Evolutionary conservation across 2,329 filamentous ascomycete genomes (phyloP).

Genomic region (Penicillium sp.): DNA sequence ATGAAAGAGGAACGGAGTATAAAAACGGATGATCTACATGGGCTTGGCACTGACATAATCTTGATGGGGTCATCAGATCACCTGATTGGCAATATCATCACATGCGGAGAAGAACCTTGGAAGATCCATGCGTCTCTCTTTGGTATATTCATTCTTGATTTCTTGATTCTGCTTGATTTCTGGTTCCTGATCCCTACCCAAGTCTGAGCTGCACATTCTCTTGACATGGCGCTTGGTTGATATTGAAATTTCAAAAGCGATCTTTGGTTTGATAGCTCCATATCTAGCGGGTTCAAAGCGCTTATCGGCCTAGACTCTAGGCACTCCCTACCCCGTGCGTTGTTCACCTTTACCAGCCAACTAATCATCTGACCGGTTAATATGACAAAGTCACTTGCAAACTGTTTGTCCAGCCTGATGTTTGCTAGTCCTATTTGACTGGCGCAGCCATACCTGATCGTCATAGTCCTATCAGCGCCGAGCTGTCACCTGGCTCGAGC

Average conservation of each 20-base stretch:
- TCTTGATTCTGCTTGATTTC: not conserved
- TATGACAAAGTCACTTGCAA: conserved; percentile 17
- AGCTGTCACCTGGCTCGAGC: conserved; percentile 23
- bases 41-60: not conserved
- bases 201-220: not conserved
- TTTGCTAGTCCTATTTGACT: conserved; percentile 7
- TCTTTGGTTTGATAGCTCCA: conserved; percentile 3
- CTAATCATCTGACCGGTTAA: conserved; percentile 15
- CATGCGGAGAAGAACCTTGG: not conserved
- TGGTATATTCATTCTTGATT: not conserved
- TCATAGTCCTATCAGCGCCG: conserved; percentile 19
- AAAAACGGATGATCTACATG: not conserved
- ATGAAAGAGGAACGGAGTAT: too few species aligned
- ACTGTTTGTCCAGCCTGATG: conserved; percentile 12
- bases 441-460: conserved; percentile 8
- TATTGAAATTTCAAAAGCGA: not conserved
- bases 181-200: not conserved
- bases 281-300: conserved; percentile 9
- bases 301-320: conserved; percentile 11
- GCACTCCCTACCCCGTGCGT: not conserved
- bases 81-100: not conserved
- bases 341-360: conserved; percentile 1
- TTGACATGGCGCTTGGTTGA: conserved; percentile 5
- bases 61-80: not conserved
- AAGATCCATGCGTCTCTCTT: too few species aligned